Evolutionary conservation across 257 asterid genomes (phyloP), one percentile per base, ranked within the genome.

Genomic region (Solanum chiquidenum): DNA sequence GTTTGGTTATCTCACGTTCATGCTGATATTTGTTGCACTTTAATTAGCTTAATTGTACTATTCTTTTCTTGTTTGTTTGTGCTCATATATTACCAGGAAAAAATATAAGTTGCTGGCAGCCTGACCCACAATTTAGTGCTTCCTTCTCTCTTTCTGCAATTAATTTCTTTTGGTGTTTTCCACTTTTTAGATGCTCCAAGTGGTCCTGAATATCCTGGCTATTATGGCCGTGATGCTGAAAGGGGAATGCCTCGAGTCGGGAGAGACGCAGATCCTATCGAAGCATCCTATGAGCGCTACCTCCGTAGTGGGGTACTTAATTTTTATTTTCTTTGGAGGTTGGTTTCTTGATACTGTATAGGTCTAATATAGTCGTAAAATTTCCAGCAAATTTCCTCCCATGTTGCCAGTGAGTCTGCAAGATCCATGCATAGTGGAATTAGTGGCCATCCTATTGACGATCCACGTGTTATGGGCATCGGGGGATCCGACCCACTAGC

Each of bases 221-320:
- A 90, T 87, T 94, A 88, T 87, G 90, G 88, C 66, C 93, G 91
- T 14, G 96, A 91, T 55, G 97, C 90, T 27, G 98, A 93, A 29
- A 90, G 95, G 90, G 90, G 90, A 21, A 93, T 91, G 27, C 92
- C 90, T 69, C 94, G 91, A 83, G 92, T 88, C 86, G 87, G 88
- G 62, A 92, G 95, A 91, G 98, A 92, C 84, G 91, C 93, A 12
- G 97, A 94, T 64, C 89, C 99, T 83, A 91, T 94, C 25, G 94
- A 94, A 87, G 95, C 98, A 80, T 94, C 98, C 33, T 96, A 94
- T 75, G 99, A 96, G 86, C 96, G 95, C 76, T 96, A 94, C 91
- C 90, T 95, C 62, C 95, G 93, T 75, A 90, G 91, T 83, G 88
- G 93, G 93, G 99, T 95, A 94, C 13, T 84, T 25, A 18, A 35